Base-by-base conservation (phyloP, 495 filamentous ascomycete species). In the Bathelium albidoporum region DNA sequence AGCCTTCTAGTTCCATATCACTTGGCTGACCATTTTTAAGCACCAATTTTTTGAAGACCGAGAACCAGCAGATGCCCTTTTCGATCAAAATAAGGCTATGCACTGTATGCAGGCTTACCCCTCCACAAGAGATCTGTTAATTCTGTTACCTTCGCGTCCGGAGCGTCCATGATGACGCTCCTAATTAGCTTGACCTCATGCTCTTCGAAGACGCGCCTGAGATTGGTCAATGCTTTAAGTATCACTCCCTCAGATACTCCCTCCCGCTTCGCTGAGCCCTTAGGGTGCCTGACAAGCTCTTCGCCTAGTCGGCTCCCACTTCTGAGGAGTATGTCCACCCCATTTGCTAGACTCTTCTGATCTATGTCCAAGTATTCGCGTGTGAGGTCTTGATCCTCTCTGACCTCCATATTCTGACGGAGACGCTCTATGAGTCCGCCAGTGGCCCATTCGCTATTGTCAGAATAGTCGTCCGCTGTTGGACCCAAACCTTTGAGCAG, bases 401-500 rank as follows among this genome's bases (percentile, higher is more conserved):
- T 49, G 18, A 78, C 66, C 24, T 60, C 39, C 12, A 78, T 75
- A 28, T 66, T 75, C 28, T 62, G 43, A 24, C 77, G 64, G 55
- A 80, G 60, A 11, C 20, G 29, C 28, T 69, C 69, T 11, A 79
- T 63, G 0, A 66, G 32, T 16, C 60, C 45, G 22, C 67, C 68
- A 0, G 59, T 68, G 14, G 72, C 73, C 69, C 71, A 81, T 1
- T 69, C 69, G 9, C 73, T 75, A 1, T 70, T 63, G 62, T 80
- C 72, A 18, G 64, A 44, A 65, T 78, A 79, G 60, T 80, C 78
- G 5, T 28, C 66, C 16, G 66, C 63, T 20, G 76, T 73, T 7
- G 73, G 65, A 1, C 64, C 32, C 22, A 45, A 34, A 0, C 74
- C 75, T 61, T 80, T 80, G 34, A 79, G 62, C 43, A 79, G 67